Base-by-base conservation (phyloP, 2,329 filamentous ascomycete species). In the Epichloe amarillans region DNA sequence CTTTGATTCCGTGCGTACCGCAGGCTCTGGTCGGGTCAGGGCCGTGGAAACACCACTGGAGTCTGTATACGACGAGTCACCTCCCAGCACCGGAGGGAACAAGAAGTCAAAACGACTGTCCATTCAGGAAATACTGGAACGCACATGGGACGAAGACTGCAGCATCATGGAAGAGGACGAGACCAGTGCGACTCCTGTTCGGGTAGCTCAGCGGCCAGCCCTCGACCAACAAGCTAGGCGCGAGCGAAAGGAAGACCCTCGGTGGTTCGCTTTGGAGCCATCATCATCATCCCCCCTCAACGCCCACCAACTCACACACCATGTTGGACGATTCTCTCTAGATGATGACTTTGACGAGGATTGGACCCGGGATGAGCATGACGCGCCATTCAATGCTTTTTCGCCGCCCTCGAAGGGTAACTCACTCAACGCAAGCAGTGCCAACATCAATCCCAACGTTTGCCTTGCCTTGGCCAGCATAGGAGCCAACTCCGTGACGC, bases 11-110 rank as follows among this genome's bases (percentile, higher is more conserved):
- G 68, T 88, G 57, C 82, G 84, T 49, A 89, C 86, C 15, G 74
- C 77, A 53, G 82, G 77, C 39, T 88, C 84, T 10, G 76, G 77
- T 54, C 84, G 82, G 54, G 74, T 77, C 50, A 79, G 82, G 53
- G 78, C 80, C 36, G 75, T 81, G 45, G 81, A 87, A 61, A 84
- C 83, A 30, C 84, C 85, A 15, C 70, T 89, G 47, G 85, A 89
- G 61, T 86, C 81, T 23, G 86, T 89, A 72, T 90, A 89, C 64
- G 85, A 90, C 66, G 86, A 90, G 58, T 87, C 84, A 14, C 84
- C 83, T 37, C 77, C 80, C 7, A 77, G 75, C 61, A 75, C 76
- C 1, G 73, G 74, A 17, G 70, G 73, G 50, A 75, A 75, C 56
- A 66, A 57, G 56, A 79, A 73, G 60, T 68, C 72, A 3, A 80